Percentiles rank a stretch among this genome's conserved stretches.
These are phyloP conservation scores for Toxicodendron radicans DNA, from an alignment of 345 rosid species.

Conservation along the genomic window DNA sequence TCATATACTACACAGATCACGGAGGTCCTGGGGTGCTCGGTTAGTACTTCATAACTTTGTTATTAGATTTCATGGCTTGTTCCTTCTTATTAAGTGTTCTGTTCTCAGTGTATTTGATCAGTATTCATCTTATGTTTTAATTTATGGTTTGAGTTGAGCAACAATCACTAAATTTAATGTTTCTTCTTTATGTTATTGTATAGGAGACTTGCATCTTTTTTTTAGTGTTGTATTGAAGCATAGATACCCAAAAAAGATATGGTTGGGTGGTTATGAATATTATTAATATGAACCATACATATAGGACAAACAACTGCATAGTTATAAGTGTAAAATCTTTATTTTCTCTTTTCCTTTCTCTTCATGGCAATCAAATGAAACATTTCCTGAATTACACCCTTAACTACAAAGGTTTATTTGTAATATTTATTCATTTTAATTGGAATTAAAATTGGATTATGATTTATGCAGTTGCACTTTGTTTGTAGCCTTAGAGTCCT, in stretches of 20 bases:
- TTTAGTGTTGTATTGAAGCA: neutral
- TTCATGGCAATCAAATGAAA: neutral
- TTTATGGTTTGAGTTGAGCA: neutral
- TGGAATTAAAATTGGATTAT: too few species aligned
- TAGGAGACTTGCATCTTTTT: neutral
- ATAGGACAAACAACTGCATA: neutral
- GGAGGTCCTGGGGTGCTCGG: slow-evolving; percentile 98
- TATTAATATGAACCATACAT: neutral
- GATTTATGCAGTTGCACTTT: neutral
- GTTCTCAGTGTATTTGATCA: neutral
- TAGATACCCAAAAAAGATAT: neutral
- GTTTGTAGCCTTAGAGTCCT: neutral
- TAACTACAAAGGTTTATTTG: neutral
- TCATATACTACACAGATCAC: slow-evolving; percentile 81
- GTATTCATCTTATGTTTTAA: neutral
- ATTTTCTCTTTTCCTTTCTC: neutral
- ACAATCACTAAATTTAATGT: neutral
- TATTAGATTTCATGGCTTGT: neutral
- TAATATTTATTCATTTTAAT: too few species aligned
- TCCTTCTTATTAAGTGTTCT: neutral
- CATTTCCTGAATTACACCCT: neutral
- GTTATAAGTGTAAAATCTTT: neutral
- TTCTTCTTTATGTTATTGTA: neutral
- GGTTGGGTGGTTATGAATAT: neutral
- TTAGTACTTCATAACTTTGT: slow-evolving; percentile 38